phyloP scores from a whole-genome alignment of 306 rosid genomes.

The Fragaria vesca region DNA sequence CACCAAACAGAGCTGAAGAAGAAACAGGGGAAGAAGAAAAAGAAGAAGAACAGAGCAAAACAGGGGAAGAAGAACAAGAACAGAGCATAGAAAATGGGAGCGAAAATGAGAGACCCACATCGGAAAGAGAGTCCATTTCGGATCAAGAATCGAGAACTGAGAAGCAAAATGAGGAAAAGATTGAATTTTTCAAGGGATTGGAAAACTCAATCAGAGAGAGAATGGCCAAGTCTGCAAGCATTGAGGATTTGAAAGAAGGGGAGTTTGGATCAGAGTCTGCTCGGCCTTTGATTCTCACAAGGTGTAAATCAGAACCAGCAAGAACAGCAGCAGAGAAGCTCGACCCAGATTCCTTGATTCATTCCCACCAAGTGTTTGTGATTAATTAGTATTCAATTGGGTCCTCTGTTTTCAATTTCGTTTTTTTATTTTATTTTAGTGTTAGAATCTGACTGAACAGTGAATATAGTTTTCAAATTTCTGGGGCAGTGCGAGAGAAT shows the following conservation, averaged over 20 bases:
- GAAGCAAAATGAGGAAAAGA: constrained; percentile 35
- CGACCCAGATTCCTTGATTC: constrained; percentile 51
- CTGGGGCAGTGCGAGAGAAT: constrained; percentile 40
- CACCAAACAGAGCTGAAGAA: constrained; percentile 42
- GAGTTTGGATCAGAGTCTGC: constrained; percentile 21
- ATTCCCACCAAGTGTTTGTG: constrained; percentile 38
- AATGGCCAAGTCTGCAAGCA: constrained; percentile 33
- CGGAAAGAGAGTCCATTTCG: constrained; percentile 37
- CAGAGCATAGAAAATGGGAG: constrained; percentile 19
- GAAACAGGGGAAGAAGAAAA: constrained; percentile 28
- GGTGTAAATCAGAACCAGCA: constrained; percentile 85
- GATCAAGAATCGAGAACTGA: constrained; percentile 29
- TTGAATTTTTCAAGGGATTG: constrained; percentile 30
- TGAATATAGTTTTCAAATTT: background rate
- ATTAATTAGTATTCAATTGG: constrained; percentile 30
- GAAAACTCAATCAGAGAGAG: constrained; percentile 38
- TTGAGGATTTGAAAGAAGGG: constrained; percentile 24
- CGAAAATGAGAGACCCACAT: constrained; percentile 25
- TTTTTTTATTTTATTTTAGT: background rate
- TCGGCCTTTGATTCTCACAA: constrained; percentile 50
- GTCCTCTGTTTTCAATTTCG: background rate
- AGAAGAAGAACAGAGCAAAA: constrained; percentile 17
- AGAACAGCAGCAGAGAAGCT: constrained; percentile 52
- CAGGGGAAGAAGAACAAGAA: constrained; percentile 20
- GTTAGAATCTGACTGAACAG: constrained; percentile 5